These are phyloP conservation scores for Epichloe coenophiala DNA, from an alignment of 2,329 filamentous ascomycete genomes.

Conservation along the genomic window DNA sequence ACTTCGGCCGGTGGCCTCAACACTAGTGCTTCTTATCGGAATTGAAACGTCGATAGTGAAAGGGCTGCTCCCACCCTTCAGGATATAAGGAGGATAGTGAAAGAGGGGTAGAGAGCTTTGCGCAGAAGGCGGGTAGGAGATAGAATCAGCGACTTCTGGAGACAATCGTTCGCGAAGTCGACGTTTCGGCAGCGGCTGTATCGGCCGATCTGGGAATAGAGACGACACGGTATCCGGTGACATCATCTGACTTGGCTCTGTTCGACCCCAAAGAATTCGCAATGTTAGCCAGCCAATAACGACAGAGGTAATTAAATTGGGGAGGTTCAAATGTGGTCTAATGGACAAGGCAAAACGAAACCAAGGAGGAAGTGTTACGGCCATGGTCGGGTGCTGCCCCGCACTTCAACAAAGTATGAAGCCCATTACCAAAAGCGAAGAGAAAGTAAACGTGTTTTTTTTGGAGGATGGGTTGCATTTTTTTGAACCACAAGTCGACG, in stretches of 20 bases:
- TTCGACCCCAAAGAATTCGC: slow-evolving; percentile 7
- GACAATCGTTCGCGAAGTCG: slow-evolving; percentile 79
- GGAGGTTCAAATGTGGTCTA: slow-evolving; percentile 6
- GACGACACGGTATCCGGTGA: slow-evolving; percentile 66
- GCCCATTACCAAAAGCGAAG: background rate
- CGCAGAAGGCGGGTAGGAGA: slow-evolving; percentile 69
- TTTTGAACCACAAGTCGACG: slow-evolving; percentile 1
- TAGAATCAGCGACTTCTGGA: slow-evolving; percentile 68
- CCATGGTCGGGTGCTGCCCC: slow-evolving; percentile 3
- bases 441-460: background rate
- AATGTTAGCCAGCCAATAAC: slow-evolving; percentile 17
- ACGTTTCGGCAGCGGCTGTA: slow-evolving; percentile 81
- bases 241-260: slow-evolving; percentile 40
- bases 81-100: slow-evolving; percentile 39
- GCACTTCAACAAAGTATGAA: slow-evolving; percentile 3
- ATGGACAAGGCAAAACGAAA: slow-evolving; percentile 2
- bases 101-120: slow-evolving; percentile 61
- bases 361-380: background rate
- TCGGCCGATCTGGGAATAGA: slow-evolving; percentile 78
- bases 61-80: slow-evolving; percentile 30
- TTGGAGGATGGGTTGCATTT: background rate
- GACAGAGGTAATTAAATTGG: slow-evolving; percentile 7
- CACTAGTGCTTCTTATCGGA: background rate
- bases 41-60: slow-evolving; percentile 7
- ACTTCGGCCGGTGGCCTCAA: background rate